Evolutionary conservation across 1,139 yeast species (phyloP).

Genomic region (Candida gigantensis): DNA sequence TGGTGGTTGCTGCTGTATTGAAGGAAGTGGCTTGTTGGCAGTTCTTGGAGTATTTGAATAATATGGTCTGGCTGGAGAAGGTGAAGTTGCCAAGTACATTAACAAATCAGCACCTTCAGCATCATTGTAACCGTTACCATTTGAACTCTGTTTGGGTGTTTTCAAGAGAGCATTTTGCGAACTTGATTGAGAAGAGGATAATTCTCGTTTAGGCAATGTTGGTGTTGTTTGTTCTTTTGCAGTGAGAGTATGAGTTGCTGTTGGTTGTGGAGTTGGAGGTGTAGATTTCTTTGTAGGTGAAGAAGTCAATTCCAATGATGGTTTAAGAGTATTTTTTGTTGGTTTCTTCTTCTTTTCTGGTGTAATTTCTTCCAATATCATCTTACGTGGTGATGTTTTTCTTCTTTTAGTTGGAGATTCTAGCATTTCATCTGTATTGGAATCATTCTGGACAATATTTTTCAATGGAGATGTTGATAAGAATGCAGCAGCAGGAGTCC

Average conservation of each 20-base stretch:
- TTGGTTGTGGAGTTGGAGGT: constrained; percentile 6
- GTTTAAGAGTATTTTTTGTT: constrained; percentile 32
- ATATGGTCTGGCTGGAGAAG: constrained; percentile 63
- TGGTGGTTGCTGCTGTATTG: constrained; percentile 8
- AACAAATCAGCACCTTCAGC: constrained; percentile 84
- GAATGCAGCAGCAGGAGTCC: constrained; percentile 37
- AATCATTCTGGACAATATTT: constrained; percentile 19
- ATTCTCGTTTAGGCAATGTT: constrained; percentile 29
- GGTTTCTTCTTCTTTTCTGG: constrained; percentile 18
- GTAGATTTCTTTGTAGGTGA: constrained; percentile 10
- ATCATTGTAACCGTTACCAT: constrained; percentile 31
- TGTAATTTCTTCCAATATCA: constrained; percentile 42
- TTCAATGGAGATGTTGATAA: constrained; percentile 38
- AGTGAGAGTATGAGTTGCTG: no score
- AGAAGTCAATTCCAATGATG: constrained; percentile 35
- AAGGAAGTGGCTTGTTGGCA: constrained; percentile 5
- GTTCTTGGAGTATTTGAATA: constrained; percentile 36
- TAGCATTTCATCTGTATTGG: constrained; percentile 14
- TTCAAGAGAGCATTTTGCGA: constrained; percentile 20
- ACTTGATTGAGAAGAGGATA: constrained; percentile 8
- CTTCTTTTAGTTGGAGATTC: constrained; percentile 40
- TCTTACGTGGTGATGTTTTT: constrained; percentile 27
- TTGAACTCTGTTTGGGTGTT: constrained; percentile 29
- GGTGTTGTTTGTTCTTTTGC: constrained; percentile 35
- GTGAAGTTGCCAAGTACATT: constrained; percentile 83